Percentiles rank a stretch among this genome's conserved stretches.
Evolutionary conservation across 2,329 filamentous ascomycete species (phyloP).

Genomic region (Aspergillus sojae): DNA sequence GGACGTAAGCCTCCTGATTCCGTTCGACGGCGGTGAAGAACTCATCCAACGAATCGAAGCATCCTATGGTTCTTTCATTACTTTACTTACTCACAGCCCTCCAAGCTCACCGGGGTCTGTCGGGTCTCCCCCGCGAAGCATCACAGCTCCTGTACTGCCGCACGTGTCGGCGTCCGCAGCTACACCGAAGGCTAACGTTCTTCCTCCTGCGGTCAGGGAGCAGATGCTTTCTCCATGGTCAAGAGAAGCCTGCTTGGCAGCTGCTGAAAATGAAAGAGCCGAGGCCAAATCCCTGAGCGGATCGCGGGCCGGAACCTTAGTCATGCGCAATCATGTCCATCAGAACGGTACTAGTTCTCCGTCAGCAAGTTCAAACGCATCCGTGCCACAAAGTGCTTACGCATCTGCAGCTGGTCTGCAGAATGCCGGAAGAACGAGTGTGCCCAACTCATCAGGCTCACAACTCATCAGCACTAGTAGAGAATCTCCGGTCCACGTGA

Average conservation of each 20-base stretch:
- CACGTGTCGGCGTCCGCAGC: slow-evolving; percentile 42
- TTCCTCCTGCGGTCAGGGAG: slow-evolving; percentile 70
- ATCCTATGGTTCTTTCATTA: slow-evolving; percentile 65
- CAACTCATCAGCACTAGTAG: slow-evolving; percentile 42
- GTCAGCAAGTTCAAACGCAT: slow-evolving; percentile 28
- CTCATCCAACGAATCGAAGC: slow-evolving; percentile 75
- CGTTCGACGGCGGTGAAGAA: slow-evolving; percentile 69
- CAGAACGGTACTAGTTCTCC: slow-evolving; percentile 37
- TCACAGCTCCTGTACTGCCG: slow-evolving; percentile 64
- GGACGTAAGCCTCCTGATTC: slow-evolving; percentile 59
- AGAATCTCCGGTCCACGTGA: slow-evolving; percentile 51
- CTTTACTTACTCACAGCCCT: slow-evolving; percentile 70
- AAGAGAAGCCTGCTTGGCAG: slow-evolving; percentile 70
- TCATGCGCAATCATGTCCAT: slow-evolving; percentile 31
- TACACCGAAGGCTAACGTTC: slow-evolving; percentile 50
- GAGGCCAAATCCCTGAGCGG: slow-evolving; percentile 76
- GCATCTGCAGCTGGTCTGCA: slow-evolving; percentile 32
- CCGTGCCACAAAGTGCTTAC: slow-evolving; percentile 24
- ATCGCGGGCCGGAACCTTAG: slow-evolving; percentile 65
- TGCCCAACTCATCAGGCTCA: slow-evolving; percentile 39
- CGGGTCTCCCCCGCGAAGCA: slow-evolving; percentile 65
- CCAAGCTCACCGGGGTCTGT: slow-evolving; percentile 63
- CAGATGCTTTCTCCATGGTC: slow-evolving; percentile 81
- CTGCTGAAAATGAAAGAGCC: slow-evolving; percentile 66
- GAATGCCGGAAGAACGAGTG: slow-evolving; percentile 39